phyloP scores from a whole-genome alignment of 352 stramenopile species.

The Aphanomyces stellatus region DNA sequence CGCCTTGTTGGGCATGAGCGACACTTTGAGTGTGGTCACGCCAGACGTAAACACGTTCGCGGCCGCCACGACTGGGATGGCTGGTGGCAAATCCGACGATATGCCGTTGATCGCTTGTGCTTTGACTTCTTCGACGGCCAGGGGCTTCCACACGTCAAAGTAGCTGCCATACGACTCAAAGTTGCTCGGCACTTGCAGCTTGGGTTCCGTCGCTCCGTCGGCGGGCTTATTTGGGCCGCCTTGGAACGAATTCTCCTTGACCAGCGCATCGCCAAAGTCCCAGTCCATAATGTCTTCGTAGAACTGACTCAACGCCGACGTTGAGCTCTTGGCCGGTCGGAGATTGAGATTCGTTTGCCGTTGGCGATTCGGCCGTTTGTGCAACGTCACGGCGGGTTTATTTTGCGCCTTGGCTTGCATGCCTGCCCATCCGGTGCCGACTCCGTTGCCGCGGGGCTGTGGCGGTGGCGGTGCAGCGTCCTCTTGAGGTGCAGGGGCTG shows the following conservation, averaged over 20 bases:
- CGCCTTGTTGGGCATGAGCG: neutral
- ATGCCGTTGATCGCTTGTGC: conserved; percentile 75
- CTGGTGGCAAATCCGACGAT: conserved; percentile 43
- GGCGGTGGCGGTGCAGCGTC: neutral
- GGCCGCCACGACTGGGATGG: conserved; percentile 32
- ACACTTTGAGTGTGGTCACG: conserved; percentile 9
- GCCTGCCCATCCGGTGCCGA: neutral
- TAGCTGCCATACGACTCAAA: conserved; percentile 85
- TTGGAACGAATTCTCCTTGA: conserved; percentile 41
- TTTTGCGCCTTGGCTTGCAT: neutral
- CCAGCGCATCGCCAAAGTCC: conserved; percentile 59
- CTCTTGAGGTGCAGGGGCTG: neutral
- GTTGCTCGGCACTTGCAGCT: conserved; percentile 65
- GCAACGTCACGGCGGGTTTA: neutral
- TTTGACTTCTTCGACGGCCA: conserved; percentile 82
- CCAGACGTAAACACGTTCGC: neutral
- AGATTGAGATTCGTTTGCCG: neutral
- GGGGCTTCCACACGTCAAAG: conserved; percentile 81
- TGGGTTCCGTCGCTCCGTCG: conserved; percentile 8
- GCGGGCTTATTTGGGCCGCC: too few relatives aligned
- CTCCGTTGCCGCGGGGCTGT: too few relatives aligned
- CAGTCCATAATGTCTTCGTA: conserved; percentile 80
- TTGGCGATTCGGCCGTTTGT: conserved; percentile 17
- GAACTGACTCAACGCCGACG: conserved; percentile 47
- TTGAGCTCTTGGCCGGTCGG: neutral